Evolutionary conservation across 169 alveolate species (phyloP), one percentile per base, ranked within the genome.

Genomic region (Plasmodium knowlesi): DNA sequence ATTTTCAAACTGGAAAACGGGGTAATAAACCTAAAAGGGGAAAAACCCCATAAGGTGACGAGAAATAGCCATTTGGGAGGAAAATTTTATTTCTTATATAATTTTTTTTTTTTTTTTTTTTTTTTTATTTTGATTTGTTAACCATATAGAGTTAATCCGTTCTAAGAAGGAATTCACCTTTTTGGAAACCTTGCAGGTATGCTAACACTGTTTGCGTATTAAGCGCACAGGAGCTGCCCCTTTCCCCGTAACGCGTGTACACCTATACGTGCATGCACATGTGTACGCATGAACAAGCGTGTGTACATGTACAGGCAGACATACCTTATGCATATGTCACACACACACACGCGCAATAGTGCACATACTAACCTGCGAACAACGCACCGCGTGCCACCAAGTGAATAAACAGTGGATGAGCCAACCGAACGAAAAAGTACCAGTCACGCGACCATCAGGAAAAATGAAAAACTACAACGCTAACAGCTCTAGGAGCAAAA

Each of bases 401-500:
- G 14, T 80, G 67, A 80, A 41, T 80, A 80, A 28, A 34, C 43
- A 80, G 57, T 46, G 57, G 57, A 80, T n/a, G 37, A 12, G n/a
- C 37, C 76, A 67, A 67, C 74, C 67, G 25, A 30, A 80, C 46
- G 82, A 83, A 81, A n/a, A 81, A 30, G 73, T 10, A 19, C 74
- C 28, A 34, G 46, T 25, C 16, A 83, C 73, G 22, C 22, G 43
- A 5, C 37, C 72, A 32, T 83, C 50, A 1, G 82, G 74, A 10
- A 85, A 89, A 89, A 89, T 89, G 94, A 89, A 89, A 28, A 89
- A 89, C 54, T 89, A 89, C 39, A 89, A 89, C 53, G 39, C 73
- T 12, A 79, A 61, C 30, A 89, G 74, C 72, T 34, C 71, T 12
- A 53, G 83, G 53, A 89, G 82, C 72, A 89, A 89, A 89, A 16